These are phyloP conservation scores for Chlamydomonas incerta DNA, from an alignment of 139 green algal genomes.

Conservation along the genomic window DNA sequence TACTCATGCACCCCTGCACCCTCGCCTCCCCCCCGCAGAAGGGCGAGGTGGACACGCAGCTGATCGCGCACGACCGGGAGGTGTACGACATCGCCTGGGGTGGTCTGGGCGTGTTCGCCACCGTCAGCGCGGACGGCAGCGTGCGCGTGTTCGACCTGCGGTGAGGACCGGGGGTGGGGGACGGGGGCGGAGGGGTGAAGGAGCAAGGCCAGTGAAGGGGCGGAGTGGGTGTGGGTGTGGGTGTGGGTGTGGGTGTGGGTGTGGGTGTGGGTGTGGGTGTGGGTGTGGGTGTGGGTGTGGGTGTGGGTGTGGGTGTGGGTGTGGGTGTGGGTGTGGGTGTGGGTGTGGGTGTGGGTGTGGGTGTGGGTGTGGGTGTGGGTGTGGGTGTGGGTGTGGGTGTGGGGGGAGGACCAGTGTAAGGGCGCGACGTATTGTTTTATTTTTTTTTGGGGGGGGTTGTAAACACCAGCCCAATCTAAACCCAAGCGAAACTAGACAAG, in stretches of 20 bases:
- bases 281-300: too few relatives aligned
- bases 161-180: constrained; percentile 44
- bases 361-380: too few relatives aligned
- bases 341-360: too few relatives aligned
- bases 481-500: too few relatives aligned
- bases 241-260: too few relatives aligned
- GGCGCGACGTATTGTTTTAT: too few relatives aligned
- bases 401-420: too few relatives aligned
- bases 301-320: too few relatives aligned
- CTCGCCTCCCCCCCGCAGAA: constrained; percentile 51
- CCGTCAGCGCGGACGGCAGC: constrained; percentile 93
- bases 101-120: constrained; percentile 95
- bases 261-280: too few relatives aligned
- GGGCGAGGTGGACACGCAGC: constrained; percentile 91
- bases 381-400: too few relatives aligned
- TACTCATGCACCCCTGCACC: neutral
- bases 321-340: too few relatives aligned
- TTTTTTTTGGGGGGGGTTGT: neutral
- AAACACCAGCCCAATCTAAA: neutral
- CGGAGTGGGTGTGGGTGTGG: neutral
- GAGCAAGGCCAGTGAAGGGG: neutral
- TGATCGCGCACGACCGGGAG: constrained; percentile 96
- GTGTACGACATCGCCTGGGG: constrained; percentile 99
- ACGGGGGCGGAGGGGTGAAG: neutral
- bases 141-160: constrained; percentile 97